Base-by-base conservation (phyloP, 306 rosid genomes). In the Cucumis hystrix region DNA sequence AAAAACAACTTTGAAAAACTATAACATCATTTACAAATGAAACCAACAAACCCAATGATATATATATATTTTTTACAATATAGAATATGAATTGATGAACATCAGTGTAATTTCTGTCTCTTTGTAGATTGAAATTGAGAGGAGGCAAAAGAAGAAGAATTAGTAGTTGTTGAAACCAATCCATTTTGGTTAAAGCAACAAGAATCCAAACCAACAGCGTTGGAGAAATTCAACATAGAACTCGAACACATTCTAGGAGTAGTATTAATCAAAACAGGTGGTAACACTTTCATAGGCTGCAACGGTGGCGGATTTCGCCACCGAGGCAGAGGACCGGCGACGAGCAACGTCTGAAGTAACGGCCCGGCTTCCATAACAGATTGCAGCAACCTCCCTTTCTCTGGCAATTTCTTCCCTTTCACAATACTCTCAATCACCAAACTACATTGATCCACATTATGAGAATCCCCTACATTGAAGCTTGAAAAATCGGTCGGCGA, bases 271-370 rank as follows among this genome's bases (percentile, higher is more conserved):
- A 78, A 14, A 71, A 87, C 78, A 0, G 91, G 90, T 20, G 91
- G 90, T 23, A 91, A 91, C 67, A 84, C 65, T 10, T 81, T 77
- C 52, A 94, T 82, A 4, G 79, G 35, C 63, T 62, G 83, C 75
- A 84, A 2, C 8, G 96, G 89, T 16, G 98, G 95, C 4, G 97
- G 97, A 74, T 90, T 89, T 9, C 84, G 77, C 96, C 96, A 91
- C n/a, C 78, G 78, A 8, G 97, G 98, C 37, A 92, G 87, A 13
- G 95, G 92, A 3, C 96, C 96, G 0, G 93, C 89, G 1, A 87
- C 73, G 0, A 86, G 79, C 16, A 91, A 87, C 2, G 85, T 86
- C 75, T 87, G 82, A 54, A 93, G 96, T 41, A 87, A 49, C 0
- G 98, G 91, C 45, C 98, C 97, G 1, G 96, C 89, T 0, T 85